Base-by-base conservation (phyloP, 495 filamentous ascomycete species). In the Penicillium goetzii region DNA sequence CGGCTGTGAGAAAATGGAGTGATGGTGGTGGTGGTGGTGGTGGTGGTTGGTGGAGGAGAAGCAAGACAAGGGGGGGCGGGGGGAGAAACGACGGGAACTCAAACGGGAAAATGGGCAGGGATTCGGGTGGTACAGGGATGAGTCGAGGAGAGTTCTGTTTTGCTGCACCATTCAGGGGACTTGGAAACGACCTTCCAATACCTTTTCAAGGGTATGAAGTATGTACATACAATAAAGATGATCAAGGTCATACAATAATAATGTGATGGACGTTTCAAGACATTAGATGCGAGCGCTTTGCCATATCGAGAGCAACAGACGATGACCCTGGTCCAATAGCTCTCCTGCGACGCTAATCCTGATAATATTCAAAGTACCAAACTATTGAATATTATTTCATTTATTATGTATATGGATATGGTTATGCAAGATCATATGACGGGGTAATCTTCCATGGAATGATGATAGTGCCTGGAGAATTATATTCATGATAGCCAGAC, bases 81-180 rank as follows among this genome's bases (percentile, higher is more conserved):
- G 51, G 38, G 41, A n/a, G 49, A 63, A 33, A 61, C 56, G 56
- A 60, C 63, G 54, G 34, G 26, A 53, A 38, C 59, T 58, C 34
- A 36, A 66, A 68, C 6, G 10, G 63, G 56, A 28, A 58, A 66
- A 63, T 50, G 45, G 11, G 50, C 58, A 65, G 51, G 62, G 55
- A 56, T 60, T 51, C 47, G 41, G 52, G 51, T 28, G 7, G 25
- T n/a, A 33, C 47, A 51, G 23, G 45, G 26, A 49, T 43, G 41
- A 49, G 28, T 21, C 23, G 26, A 58, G 26, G 4, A 19, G 15
- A 4, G 2, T n/a, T 43, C 30, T 32, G 30, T 11, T 41, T 49
- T 25, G 25, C 59, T 60, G 59, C 66, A 66, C 60, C 59, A 57
- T 55, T 59, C 60, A 66, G 66, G 62, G 65, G 62, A 41, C 55